phyloP scores from a whole-genome alignment of 768 basidiomycete genomes.

The Asterophora parasitica region DNA sequence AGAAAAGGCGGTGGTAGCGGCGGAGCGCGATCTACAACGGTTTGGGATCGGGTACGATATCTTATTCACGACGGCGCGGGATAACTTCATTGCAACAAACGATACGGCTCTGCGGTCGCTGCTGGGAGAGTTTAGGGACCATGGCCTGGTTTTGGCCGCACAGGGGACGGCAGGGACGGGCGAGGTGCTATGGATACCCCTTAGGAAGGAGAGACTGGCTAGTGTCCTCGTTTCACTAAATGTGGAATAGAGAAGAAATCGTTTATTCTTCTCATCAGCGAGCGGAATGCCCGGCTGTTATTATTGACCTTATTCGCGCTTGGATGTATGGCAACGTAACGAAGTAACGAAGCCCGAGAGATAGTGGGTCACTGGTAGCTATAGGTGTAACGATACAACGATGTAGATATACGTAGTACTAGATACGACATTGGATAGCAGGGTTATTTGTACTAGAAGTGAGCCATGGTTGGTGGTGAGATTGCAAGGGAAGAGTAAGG shows the following conservation, averaged over 20 bases:
- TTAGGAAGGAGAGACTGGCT: conserved; percentile 70
- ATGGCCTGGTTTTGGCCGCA: conserved; percentile 67
- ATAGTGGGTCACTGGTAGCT: conserved; percentile 13
- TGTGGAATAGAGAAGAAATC: conserved; percentile 4
- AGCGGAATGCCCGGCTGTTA: conserved; percentile 6
- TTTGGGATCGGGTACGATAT: conserved; percentile 60
- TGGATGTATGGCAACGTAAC: background rate
- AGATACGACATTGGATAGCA: conserved; percentile 14
- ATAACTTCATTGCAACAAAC: conserved; percentile 84
- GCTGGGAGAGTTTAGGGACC: conserved; percentile 89
- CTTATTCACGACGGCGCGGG: conserved; percentile 69
- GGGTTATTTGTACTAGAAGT: background rate
- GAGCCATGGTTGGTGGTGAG: background rate
- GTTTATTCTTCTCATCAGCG: background rate
- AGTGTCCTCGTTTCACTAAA: conserved; percentile 34
- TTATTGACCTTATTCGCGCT: conserved; percentile 9
- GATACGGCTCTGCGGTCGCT: conserved; percentile 80
- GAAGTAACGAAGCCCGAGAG: background rate
- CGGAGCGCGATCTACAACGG: conserved; percentile 40
- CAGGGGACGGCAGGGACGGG: conserved; percentile 40
- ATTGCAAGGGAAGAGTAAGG: background rate
- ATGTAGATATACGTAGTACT: conserved; percentile 19
- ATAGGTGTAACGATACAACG: conserved; percentile 19
- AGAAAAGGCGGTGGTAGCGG: conserved; percentile 2
- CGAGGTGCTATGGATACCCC: conserved; percentile 82